These are phyloP conservation scores for Magnaporthales sp. DNA, from an alignment of 2,329 filamentous ascomycete species.

Conservation along the genomic window DNA sequence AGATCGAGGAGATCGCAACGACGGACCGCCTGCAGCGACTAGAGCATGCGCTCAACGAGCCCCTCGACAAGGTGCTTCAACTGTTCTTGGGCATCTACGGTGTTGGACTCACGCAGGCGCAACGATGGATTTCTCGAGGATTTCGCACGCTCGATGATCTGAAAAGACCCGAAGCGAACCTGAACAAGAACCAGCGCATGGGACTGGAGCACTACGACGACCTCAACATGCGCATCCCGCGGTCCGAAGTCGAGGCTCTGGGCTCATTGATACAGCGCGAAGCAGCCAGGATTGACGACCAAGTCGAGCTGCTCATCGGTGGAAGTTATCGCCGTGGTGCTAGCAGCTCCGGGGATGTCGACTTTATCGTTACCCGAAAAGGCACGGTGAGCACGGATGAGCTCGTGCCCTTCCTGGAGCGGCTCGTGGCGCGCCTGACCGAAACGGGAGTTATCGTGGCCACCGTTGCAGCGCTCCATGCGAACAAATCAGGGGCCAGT, in stretches of 20 bases:
- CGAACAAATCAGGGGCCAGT: slow-evolving; percentile 40
- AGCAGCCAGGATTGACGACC: slow-evolving; percentile 50
- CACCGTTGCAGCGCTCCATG: slow-evolving; percentile 49
- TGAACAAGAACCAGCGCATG: slow-evolving; percentile 63
- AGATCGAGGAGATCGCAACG: slow-evolving; percentile 81
- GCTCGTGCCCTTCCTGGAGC: slow-evolving; percentile 53
- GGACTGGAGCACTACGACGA: slow-evolving; percentile 76
- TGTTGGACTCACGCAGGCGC: slow-evolving; percentile 61
- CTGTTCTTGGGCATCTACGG: slow-evolving; percentile 74
- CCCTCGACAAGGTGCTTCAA: slow-evolving; percentile 55
- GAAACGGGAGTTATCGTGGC: slow-evolving; percentile 58
- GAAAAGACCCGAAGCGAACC: slow-evolving; percentile 39
- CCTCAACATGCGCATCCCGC: slow-evolving; percentile 69
- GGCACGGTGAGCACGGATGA: slow-evolving; percentile 43
- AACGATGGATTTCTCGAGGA: slow-evolving; percentile 68
- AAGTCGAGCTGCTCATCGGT: slow-evolving; percentile 63
- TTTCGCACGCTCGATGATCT: slow-evolving; percentile 69
- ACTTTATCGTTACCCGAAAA: slow-evolving; percentile 70
- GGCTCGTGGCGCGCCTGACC: slow-evolving; percentile 55
- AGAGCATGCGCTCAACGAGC: slow-evolving; percentile 60
- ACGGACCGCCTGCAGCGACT: slow-evolving; percentile 65
- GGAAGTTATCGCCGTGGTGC: slow-evolving; percentile 82
- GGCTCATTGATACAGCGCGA: slow-evolving; percentile 53
- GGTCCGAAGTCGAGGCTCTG: slow-evolving; percentile 64
- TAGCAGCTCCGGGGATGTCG: slow-evolving; percentile 68